Evolutionary conservation across 805 yeast species (phyloP), one percentile per base, ranked within the genome.

Genomic region (Cyberlindnera euphorbiiphila): DNA sequence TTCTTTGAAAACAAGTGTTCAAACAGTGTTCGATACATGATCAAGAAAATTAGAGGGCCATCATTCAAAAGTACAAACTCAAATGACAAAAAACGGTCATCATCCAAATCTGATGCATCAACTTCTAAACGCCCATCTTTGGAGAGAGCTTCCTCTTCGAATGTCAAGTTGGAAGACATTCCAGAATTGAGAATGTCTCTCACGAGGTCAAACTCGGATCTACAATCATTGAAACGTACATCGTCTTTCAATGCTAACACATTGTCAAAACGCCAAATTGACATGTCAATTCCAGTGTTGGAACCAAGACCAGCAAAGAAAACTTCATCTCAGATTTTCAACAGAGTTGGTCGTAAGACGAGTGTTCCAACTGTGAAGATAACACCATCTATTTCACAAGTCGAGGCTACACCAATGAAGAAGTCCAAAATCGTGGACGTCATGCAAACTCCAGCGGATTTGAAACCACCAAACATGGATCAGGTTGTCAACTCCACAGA

Each of bases 1-100:
- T 74, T 69, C 53, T 78, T 64, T 50, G 70, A 64, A 34, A 68
- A 67, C 39, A 68, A 61, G 41, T 54, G 74, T 4, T 82, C 83
- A 0, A 48, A 59, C 27, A 57, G 71, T 4, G 66, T 74, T 8
- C 65, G 64, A 33, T 69, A 66, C 41, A 57, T 75, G 16, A 60
- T 74, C 6, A 65, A 64, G 15, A 71, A 68, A 37, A 60, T 76
- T 32, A 76, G 72, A 41, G 74, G 72, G 1, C 47, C 50, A 7
- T 47, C 51, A 1, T 47, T 47, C 18, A 36, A 34, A 15, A 37
- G 41, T 4, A n/a, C 42, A 4, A 36, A 36, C 13, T 43, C 36
- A 8, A 25, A 25, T 25, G 39, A 29, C 3, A 36, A 30, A 34
- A 40, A 36, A 14, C 10, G 41, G 6, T 35, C 45, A 1, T 15